Percentiles rank a stretch among this genome's conserved stretches.
phyloP scores from a whole-genome alignment of 2,329 filamentous ascomycete genomes.

The Penicillium sp. region DNA sequence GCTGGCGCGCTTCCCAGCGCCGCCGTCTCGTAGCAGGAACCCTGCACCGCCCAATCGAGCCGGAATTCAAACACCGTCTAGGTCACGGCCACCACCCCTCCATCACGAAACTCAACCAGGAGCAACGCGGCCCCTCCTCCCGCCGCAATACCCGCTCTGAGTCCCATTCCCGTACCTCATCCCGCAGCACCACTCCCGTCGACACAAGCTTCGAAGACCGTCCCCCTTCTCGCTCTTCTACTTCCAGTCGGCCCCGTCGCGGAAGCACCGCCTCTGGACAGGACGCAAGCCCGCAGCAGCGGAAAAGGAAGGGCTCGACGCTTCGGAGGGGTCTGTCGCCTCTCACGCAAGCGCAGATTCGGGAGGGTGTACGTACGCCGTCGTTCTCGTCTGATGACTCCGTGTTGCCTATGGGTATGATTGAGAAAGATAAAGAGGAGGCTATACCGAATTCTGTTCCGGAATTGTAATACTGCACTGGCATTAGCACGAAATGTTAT shows the following conservation, averaged over 20 bases:
- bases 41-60: constrained; percentile 28
- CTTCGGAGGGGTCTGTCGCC: constrained; percentile 36
- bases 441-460: constrained; percentile 20
- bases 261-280: constrained; percentile 36
- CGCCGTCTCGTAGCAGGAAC: constrained; percentile 33
- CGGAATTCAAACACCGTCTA: constrained; percentile 28
- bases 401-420: constrained; percentile 24
- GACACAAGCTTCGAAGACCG: constrained; percentile 38
- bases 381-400: constrained; percentile 41
- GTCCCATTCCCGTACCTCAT: constrained; percentile 44
- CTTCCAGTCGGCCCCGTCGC: constrained; percentile 35
- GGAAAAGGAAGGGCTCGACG: constrained; percentile 34
- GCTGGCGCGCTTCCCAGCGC: constrained; percentile 36
- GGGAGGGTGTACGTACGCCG: constrained; percentile 35
- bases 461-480: constrained; percentile 26
- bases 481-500: constrained; percentile 1
- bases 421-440: constrained; percentile 29
- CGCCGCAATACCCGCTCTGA: constrained; percentile 40
- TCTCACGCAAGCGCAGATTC: constrained; percentile 39
- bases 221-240: constrained; percentile 35
- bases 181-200: constrained; percentile 43
- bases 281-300: constrained; percentile 29
- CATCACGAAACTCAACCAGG: constrained; percentile 30
- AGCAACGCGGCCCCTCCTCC: constrained; percentile 28
- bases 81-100: constrained; percentile 31